These are phyloP conservation scores for Ceratobasidium sp. DNA, from an alignment of 1,284 basidiomycete species.

Conservation along the genomic window DNA sequence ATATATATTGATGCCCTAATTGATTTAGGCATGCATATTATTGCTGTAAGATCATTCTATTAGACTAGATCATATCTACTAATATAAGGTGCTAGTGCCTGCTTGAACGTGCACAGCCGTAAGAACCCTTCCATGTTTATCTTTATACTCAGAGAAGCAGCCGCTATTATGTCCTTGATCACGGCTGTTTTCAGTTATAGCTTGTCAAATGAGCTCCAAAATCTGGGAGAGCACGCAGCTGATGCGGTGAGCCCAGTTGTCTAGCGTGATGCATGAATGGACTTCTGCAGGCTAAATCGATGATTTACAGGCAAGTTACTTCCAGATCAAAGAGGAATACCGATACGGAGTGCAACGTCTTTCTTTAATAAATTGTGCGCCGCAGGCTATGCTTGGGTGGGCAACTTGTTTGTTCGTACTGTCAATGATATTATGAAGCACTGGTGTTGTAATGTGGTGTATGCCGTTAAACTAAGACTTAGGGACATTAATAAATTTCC, in stretches of 20 bases:
- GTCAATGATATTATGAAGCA: not conserved
- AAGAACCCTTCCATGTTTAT: not conserved
- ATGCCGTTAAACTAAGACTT: not conserved
- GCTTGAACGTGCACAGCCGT: conserved; percentile 1
- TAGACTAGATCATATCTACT: not conserved
- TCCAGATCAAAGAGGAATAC: conserved; percentile 17
- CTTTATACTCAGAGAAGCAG: not conserved
- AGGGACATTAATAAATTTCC: not conserved
- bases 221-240: conserved; percentile 28
- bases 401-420: not conserved
- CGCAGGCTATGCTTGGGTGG: conserved; percentile 26
- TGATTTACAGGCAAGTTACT: conserved; percentile 27
- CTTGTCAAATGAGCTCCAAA: conserved; percentile 26
- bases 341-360: conserved; percentile 30
- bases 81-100: not conserved
- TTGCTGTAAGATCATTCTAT: not conserved
- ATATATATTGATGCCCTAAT: too few relatives aligned
- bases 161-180: not conserved
- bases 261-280: too few relatives aligned
- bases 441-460: too few relatives aligned
- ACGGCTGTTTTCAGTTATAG: conserved; percentile 13
- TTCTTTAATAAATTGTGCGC: conserved; percentile 27
- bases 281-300: not conserved
- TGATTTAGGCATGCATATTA: conserved; percentile 21
- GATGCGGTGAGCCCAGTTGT: conserved; percentile 24